Evolutionary conservation across 106 monocot species (phyloP), one percentile per base, ranked within the genome.

Genomic region (Dendrobium chrysotoxum): DNA sequence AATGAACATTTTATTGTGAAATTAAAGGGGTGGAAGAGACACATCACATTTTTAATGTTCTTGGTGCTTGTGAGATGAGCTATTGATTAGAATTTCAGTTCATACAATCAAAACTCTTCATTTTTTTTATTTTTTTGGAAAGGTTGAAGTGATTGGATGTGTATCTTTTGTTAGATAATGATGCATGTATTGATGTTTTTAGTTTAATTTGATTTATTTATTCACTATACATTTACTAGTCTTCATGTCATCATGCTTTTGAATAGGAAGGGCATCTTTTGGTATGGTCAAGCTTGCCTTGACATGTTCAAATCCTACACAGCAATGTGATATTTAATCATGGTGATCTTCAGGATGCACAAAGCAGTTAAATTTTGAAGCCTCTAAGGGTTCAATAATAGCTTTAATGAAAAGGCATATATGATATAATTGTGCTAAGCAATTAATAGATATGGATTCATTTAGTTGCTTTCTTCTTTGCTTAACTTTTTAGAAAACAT

Each of bases 31-130:
- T 50, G 1, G 13, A 82, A 67, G 30, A 76, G 82, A 77, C 57
- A 82, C 82, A 82, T 20, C 64, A 25, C 23, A 40, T 47, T 76
- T 6, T 76, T 76, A 0, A 76, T 47, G 16, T 76, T 76, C 12
- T 21, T 76, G 45, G 26, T 76, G 41, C 70, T 70, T 42, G 7
- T 74, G 74, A 15, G 16, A 74, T 7, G 40, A 41, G 40, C 41
- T 74, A 7, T 20, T 40, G n/a, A 74, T 42, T 31, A 12, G 70
- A 35, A 70, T 70, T 70, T 70, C 35, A 31, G 5, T 70, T 70
- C 31, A 23, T 35, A 7, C 13, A 13, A 16, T 35, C 10, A 70
- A 3, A 35, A 31, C 4, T 70, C 35, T 35, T 70, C 35, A 35
- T 35, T 28, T 4, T 25, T 70, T 70, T 70, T 16, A 10, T 31